These are phyloP conservation scores for Pholiota microspora DNA, from an alignment of 768 basidiomycete species.

Conservation along the genomic window DNA sequence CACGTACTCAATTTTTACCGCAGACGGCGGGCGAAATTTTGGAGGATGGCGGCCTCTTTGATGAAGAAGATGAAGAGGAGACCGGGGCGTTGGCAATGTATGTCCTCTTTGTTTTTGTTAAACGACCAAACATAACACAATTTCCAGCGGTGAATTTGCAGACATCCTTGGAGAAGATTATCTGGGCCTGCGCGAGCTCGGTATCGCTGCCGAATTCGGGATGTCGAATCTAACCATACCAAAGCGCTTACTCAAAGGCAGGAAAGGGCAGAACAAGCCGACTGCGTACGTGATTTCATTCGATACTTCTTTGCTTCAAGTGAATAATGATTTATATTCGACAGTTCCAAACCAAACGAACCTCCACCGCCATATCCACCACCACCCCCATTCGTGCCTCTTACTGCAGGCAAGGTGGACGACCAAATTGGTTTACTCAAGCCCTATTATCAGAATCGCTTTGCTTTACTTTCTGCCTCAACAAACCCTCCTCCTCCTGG, in stretches of 20 bases:
- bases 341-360: slow-evolving; percentile 63
- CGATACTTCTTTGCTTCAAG: not conserved
- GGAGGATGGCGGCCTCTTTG: slow-evolving; percentile 53
- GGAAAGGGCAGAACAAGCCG: slow-evolving; percentile 43
- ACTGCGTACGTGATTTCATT: slow-evolving; percentile 44
- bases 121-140: not conserved
- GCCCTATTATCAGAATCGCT: slow-evolving; percentile 63
- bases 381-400: slow-evolving; percentile 75
- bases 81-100: slow-evolving; percentile 39
- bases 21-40: slow-evolving; percentile 40
- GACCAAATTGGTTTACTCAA: slow-evolving; percentile 86
- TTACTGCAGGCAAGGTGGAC: slow-evolving; percentile 64
- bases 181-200: slow-evolving; percentile 82
- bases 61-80: slow-evolving; percentile 47
- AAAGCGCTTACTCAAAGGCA: slow-evolving; percentile 69
- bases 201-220: slow-evolving; percentile 84
- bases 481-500: not conserved
- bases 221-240: slow-evolving; percentile 78
- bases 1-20: not conserved
- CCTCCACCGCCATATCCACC: slow-evolving; percentile 84
- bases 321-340: slow-evolving; percentile 4
- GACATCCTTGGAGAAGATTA: slow-evolving; percentile 91
- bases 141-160: slow-evolving; percentile 75
- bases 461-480: slow-evolving; percentile 37
- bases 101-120: slow-evolving; percentile 6